Conservation (phyloP, 345 rosid genomes). For the Acer campestre region DNA sequence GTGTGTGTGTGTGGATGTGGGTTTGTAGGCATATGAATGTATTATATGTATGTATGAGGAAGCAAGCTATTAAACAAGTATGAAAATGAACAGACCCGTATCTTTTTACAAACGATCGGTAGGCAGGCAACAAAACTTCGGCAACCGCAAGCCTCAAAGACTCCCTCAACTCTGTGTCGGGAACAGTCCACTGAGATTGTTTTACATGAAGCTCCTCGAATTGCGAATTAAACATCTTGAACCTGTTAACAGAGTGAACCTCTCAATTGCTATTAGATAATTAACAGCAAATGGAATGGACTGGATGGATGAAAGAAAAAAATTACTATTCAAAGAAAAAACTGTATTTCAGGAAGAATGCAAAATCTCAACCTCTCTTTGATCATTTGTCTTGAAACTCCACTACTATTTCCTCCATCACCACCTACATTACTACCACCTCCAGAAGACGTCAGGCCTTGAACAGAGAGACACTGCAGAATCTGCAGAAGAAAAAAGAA, state of each 20-base stretch:
- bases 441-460: slow-evolving; percentile 95
- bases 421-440: slow-evolving; percentile 70
- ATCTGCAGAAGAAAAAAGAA: slow-evolving; percentile 54
- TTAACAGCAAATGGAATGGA: neutral
- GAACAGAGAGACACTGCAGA: slow-evolving; percentile 77
- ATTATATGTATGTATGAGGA: neutral
- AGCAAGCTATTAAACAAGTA: slow-evolving; percentile 75
- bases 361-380: slow-evolving; percentile 70
- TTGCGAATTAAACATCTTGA: slow-evolving; percentile 81
- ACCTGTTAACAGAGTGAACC: slow-evolving; percentile 49
- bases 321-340: neutral
- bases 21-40: neutral
- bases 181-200: slow-evolving; percentile 97
- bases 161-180: slow-evolving; percentile 93
- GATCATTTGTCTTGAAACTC: slow-evolving; percentile 84
- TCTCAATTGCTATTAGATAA: slow-evolving; percentile 23
- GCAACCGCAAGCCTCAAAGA: slow-evolving; percentile 98
- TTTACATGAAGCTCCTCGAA: slow-evolving; percentile 98
- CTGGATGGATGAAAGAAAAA: neutral
- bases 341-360: neutral
- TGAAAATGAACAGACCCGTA: slow-evolving; percentile 56
- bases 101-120: slow-evolving; percentile 86
- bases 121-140: slow-evolving; percentile 95
- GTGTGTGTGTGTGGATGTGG: neutral
- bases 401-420: slow-evolving; percentile 84